Evolutionary conservation across 805 yeast genomes (phyloP).

Genomic region (Wickerhamiella sorbophila): DNA sequence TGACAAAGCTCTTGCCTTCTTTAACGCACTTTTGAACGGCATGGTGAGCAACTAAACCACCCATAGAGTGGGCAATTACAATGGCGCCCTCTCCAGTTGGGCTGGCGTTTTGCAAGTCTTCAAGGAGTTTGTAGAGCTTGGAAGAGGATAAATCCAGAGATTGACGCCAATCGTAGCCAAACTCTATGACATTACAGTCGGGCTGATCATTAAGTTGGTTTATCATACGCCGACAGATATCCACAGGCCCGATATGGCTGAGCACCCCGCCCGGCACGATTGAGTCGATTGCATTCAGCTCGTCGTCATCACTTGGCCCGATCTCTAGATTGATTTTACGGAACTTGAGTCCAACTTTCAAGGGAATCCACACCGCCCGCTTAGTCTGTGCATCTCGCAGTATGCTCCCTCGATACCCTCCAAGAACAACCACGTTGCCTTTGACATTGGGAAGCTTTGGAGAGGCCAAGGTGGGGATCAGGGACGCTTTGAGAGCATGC

Average conservation of each 20-base stretch:
- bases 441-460: constrained; percentile 26
- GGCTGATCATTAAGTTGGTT: constrained; percentile 35
- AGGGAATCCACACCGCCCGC: constrained; percentile 72
- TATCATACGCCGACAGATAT: constrained; percentile 50
- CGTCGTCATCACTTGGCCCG: constrained; percentile 65
- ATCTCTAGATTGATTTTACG: constrained; percentile 52
- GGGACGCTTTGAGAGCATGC: constrained; percentile 52
- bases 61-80: constrained; percentile 88
- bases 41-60: constrained; percentile 74
- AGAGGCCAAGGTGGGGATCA: constrained; percentile 34
- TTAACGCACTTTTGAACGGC: constrained; percentile 36
- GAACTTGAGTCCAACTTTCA: constrained; percentile 67
- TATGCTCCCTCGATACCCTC: constrained; percentile 80
- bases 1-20: constrained; percentile 46
- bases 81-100: constrained; percentile 39
- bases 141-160: constrained; percentile 43
- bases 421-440: constrained; percentile 70
- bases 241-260: constrained; percentile 78
- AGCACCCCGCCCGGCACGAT: constrained; percentile 65
- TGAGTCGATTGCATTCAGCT: constrained; percentile 35
- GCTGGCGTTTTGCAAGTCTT: constrained; percentile 23
- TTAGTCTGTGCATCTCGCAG: constrained; percentile 49
- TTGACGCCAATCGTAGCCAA: constrained; percentile 91
- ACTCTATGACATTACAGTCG: constrained; percentile 48
- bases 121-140: constrained; percentile 37